phyloP scores from a whole-genome alignment of 495 filamentous ascomycete genomes.

The Neurospora tetraspora region DNA sequence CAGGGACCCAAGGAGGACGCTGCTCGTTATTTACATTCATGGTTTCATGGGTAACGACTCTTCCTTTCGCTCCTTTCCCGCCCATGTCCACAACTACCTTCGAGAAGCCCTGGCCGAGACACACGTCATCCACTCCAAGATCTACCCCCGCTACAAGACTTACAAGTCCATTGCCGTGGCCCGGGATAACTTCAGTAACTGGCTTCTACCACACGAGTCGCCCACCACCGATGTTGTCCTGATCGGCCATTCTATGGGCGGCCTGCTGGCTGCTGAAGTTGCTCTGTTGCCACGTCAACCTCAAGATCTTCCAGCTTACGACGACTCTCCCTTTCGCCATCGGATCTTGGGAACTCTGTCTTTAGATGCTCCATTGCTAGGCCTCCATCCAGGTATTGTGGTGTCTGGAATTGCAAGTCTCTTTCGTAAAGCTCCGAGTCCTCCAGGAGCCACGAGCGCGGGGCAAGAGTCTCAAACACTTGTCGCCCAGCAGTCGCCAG shows the following conservation, averaged over 20 bases:
- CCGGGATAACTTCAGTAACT: constrained; percentile 69
- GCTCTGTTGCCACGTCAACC: constrained; percentile 45
- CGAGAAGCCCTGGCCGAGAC: constrained; percentile 56
- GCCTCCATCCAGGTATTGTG: constrained; percentile 82
- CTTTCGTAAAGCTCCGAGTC: constrained; percentile 49
- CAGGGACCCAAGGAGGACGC: constrained; percentile 38
- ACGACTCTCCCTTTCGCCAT: constrained; percentile 47
- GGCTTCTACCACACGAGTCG: constrained; percentile 73
- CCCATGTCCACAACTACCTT: constrained; percentile 73
- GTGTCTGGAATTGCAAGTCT: constrained; percentile 67
- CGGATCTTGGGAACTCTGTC: constrained; percentile 73
- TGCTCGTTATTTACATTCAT: constrained; percentile 81
- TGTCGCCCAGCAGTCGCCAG: constrained; percentile 1
- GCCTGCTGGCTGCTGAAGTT: constrained; percentile 72
- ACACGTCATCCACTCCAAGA: constrained; percentile 77
- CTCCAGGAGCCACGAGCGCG: constrained; percentile 15
- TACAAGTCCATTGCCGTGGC: constrained; percentile 64
- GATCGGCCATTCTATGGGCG: constrained; percentile 86
- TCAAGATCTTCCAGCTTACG: background rate
- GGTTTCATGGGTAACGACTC: constrained; percentile 89
- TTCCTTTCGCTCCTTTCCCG: constrained; percentile 79
- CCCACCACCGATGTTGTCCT: constrained; percentile 68
- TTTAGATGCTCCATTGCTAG: constrained; percentile 79
- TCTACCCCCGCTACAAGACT: constrained; percentile 87
- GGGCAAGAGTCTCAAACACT: background rate